Evolutionary conservation across 2,329 filamentous ascomycete species (phyloP), one percentile per base, ranked within the genome.

Genomic region (Zarea fungicola): DNA sequence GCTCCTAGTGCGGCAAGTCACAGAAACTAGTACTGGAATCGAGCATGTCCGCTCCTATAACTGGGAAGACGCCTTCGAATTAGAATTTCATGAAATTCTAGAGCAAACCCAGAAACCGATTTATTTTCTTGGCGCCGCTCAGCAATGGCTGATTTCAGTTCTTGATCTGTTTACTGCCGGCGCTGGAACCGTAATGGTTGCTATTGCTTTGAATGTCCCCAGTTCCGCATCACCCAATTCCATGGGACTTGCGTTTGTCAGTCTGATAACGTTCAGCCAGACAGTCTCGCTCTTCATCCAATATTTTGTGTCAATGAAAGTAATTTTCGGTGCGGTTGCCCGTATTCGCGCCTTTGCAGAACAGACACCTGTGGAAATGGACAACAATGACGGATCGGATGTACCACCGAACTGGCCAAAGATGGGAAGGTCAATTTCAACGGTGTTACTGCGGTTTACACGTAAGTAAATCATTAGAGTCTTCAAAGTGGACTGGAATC

Each of bases 91-190:
- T 14, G 52, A 56, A 3, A 64, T 77, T 0, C 60, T 81, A 2
- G 72, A 81, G 49, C 58, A 62, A 9, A 77, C 76, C 0, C 78
- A 81, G 53, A 61, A 67, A 21, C 77, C 79, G 1, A 75, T 73
- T 44, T 82, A 82, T 55, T 65, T 79, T 1, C 62, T 81, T 6
- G 74, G 68, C 46, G 71, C 70, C 23, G 68, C 78, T 13, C 78
- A 82, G 56, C 67, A 75, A 34, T 82, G 78, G 78, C 60, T 78
- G 0, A 69, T 62, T 0, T 58, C 78, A 2, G 72, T 75, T 1
- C 55, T 79, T 4, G 72, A 76, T 51, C 57, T 76, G 9, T 60
- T 75, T 4, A 68, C 74, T 2, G 67, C 71, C 1, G 67, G 57
- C 2, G 62, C 76, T 22, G 72, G 72, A 1, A 64, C 70, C 2